These are phyloP conservation scores for Penicillium lividum DNA, from an alignment of 495 filamentous ascomycete species.

Conservation along the genomic window DNA sequence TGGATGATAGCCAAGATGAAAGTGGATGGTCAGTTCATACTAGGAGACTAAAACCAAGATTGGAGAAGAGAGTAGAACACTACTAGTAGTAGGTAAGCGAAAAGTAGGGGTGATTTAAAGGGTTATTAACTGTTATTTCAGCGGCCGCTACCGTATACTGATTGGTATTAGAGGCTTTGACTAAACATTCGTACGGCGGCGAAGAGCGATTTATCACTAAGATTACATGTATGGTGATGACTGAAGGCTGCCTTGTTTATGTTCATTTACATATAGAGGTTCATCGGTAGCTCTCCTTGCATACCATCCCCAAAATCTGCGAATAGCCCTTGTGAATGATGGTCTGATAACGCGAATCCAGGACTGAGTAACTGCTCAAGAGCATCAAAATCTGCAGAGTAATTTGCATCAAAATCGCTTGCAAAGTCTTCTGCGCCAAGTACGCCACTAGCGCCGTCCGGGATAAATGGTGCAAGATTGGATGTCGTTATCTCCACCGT, in stretches of 20 bases:
- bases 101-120: too few relatives aligned
- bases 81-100: too few relatives aligned
- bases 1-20: too few relatives aligned
- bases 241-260: neutral
- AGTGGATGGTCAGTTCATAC: too few relatives aligned
- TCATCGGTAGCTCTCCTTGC: neutral
- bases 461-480: neutral
- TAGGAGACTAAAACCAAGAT: too few relatives aligned
- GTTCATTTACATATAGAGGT: neutral
- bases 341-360: slow-evolving; percentile 2
- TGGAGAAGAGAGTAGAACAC: too few relatives aligned
- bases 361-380: slow-evolving; percentile 6
- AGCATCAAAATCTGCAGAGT: neutral
- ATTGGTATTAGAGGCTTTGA: too few relatives aligned
- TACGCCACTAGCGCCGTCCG: neutral
- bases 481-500: neutral
- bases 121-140: too few relatives aligned
- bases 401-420: neutral
- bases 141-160: too few relatives aligned
- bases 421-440: neutral
- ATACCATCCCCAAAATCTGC: neutral
- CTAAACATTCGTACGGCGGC: neutral
- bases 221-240: neutral
- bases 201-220: neutral
- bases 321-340: neutral